Base-by-base conservation (phyloP, 1,284 basidiomycete species). In the Moesziomyces sp. region DNA sequence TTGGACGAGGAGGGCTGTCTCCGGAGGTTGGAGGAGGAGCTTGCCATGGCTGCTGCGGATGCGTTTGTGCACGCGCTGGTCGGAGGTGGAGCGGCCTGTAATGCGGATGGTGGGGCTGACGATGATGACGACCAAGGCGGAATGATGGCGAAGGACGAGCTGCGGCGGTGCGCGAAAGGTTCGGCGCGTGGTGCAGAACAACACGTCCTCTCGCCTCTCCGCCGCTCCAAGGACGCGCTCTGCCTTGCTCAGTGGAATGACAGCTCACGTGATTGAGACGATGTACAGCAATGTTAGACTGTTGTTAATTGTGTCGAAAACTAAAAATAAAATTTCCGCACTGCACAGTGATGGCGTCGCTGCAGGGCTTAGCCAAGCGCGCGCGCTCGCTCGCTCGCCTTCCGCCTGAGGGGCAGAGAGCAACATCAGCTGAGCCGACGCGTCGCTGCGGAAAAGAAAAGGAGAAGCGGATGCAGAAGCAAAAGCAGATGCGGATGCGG, bases 1-100 rank as follows among this genome's bases (percentile, higher is more conserved):
- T 44, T 62, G 38, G 71, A 63, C 0, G 71, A 62, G 40, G 71
- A 74, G n/a, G 62, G 55, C 30, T 63, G 66, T 24, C 71, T 67
- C 57, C 66, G 58, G 21, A 69, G 66, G 38, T 52, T 47, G 9
- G 43, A 35, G 14, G 55, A 52, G 5, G 61, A 55, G 69, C 62
- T 46, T 48, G 69, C 65, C 69, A 65, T 72, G 69, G 23, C 13
- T 18, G 46, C 28, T 6, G 4, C 26, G 26, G 28, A n/a, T 33
- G 18, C 6, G 26, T 10, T 30, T 50, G 58, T 52, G 47, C 46
- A 16, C 43, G 5, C 11, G 40, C 28, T 45, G 14, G 23, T 19
- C 10, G 13, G 43, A 21, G 21, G 21, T 24, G 24, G 16, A 16
- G 26, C 26, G 26, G 26, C 19, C 18, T 21, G 35, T 42, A 47